Evolutionary conservation across 805 yeast genomes (phyloP).

Genomic region (Yarrowia yakushimensis): DNA sequence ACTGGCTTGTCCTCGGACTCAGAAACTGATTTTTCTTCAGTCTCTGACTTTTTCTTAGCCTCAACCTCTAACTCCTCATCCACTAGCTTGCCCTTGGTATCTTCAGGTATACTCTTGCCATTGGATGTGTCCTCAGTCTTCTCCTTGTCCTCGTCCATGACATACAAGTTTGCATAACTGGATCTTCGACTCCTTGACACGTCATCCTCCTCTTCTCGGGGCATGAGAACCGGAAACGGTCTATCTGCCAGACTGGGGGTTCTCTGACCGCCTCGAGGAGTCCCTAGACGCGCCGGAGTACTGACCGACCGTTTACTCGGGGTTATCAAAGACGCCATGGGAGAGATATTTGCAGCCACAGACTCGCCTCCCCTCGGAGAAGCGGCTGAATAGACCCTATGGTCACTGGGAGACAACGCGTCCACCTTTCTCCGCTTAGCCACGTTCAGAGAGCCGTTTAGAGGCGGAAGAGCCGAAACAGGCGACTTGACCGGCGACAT

Average conservation of each 20-base stretch:
- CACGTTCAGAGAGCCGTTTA: background rate
- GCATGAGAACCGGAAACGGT: constrained; percentile 15
- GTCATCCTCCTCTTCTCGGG: background rate
- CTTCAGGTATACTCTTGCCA: background rate
- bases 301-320: constrained; percentile 9
- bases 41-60: no score
- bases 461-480: constrained; percentile 1
- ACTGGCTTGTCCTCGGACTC: no score
- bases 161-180: background rate
- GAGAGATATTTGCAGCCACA: no score
- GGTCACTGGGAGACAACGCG: background rate
- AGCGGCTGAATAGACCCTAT: background rate
- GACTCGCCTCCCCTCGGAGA: background rate
- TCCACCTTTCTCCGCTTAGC: constrained; percentile 17
- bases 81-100: background rate
- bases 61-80: no score
- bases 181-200: background rate
- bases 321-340: background rate
- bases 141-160: background rate
- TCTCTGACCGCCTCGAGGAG: constrained; percentile 2
- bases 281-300: constrained; percentile 1
- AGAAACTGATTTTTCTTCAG: no score
- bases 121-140: background rate
- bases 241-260: constrained; percentile 10
- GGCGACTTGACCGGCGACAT: constrained; percentile 20